phyloP scores from a whole-genome alignment of 305 asterid genomes.

The Fraxinus nigra region DNA sequence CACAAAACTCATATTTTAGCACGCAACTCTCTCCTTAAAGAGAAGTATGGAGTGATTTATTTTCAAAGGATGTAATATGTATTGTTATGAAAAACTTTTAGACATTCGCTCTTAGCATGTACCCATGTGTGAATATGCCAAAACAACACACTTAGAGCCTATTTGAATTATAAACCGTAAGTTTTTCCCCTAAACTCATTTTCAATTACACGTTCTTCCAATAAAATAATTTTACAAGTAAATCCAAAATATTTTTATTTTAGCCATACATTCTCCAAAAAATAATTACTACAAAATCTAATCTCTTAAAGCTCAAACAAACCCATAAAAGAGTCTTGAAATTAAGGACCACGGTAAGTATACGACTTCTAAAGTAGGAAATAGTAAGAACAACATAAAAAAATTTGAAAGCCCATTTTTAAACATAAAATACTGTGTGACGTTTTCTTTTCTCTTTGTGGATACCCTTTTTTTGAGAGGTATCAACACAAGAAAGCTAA shows the following conservation, averaged over 20 bases:
- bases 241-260: background rate
- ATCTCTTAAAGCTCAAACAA: background rate
- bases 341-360: background rate
- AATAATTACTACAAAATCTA: background rate
- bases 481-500: background rate
- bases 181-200: background rate
- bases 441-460: background rate
- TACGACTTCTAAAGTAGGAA: background rate
- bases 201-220: background rate
- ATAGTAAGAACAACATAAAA: background rate
- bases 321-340: background rate
- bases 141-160: background rate
- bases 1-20: background rate
- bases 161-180: background rate
- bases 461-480: background rate
- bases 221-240: background rate
- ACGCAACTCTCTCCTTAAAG: background rate
- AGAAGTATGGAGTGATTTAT: too few relatives aligned
- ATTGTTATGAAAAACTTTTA: background rate
- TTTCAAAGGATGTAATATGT: too few relatives aligned
- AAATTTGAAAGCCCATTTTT: background rate
- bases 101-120: background rate
- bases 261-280: background rate
- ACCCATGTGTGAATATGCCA: background rate
- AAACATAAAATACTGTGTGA: background rate